Evolutionary conservation across 1,284 basidiomycete genomes (phyloP).

Genomic region (Lentinula novae-zelandiae): DNA sequence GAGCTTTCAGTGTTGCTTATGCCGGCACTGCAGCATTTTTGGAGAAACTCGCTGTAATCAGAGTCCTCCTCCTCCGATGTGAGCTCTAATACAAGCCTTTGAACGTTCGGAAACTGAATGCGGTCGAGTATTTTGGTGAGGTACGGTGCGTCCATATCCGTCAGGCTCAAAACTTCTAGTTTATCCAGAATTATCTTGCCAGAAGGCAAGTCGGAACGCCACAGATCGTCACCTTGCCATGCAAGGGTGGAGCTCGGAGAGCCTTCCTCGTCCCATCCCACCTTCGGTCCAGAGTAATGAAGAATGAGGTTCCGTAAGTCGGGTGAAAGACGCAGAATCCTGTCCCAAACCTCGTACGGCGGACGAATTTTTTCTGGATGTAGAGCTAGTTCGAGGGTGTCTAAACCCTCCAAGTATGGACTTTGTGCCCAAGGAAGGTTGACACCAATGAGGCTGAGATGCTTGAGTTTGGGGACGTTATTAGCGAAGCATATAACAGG

Average conservation of each 20-base stretch:
- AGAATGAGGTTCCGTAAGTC: conserved; percentile 43
- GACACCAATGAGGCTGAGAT: conserved; percentile 59
- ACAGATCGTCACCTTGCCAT: conserved; percentile 8
- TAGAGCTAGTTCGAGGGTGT: conserved; percentile 53
- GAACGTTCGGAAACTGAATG: conserved; percentile 40
- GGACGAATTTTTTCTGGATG: conserved; percentile 56
- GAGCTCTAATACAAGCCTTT: conserved; percentile 43
- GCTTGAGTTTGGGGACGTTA: conserved; percentile 41
- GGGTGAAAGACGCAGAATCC: conserved; percentile 45
- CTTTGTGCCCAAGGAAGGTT: conserved; percentile 55
- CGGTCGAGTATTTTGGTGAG: conserved; percentile 39
- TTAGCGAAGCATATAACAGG: conserved; percentile 54
- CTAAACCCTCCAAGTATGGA: conserved; percentile 47
- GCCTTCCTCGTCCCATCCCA: conserved; percentile 29
- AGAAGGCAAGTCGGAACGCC: conserved; percentile 29
- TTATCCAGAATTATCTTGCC: conserved; percentile 33
- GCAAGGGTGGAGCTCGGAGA: conserved; percentile 20
- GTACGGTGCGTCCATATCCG: conserved; percentile 53
- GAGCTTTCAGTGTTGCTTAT: conserved; percentile 3
- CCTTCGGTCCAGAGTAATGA: conserved; percentile 51
- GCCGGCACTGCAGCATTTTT: conserved; percentile 16
- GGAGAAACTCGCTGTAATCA: conserved; percentile 45
- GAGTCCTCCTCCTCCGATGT: conserved; percentile 33
- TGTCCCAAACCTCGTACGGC: conserved; percentile 47
- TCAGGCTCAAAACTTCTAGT: conserved; percentile 43